These are phyloP conservation scores for Colletotrichum sp. DNA, from an alignment of 2,329 filamentous ascomycete species.

Conservation along the genomic window DNA sequence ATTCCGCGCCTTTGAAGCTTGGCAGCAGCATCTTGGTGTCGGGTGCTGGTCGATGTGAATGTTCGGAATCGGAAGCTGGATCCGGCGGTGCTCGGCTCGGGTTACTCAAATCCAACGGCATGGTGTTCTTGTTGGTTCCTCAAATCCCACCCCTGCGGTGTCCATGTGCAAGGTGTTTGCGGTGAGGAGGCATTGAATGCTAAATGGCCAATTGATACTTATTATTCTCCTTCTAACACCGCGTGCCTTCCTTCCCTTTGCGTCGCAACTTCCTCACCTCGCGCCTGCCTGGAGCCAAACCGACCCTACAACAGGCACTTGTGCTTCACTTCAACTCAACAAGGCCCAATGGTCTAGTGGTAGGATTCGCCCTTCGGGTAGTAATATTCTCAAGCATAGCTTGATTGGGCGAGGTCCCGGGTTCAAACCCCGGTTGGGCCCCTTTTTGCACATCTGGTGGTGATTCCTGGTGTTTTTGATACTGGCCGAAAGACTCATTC, in stretches of 20 bases:
- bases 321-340: neutral
- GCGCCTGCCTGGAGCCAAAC: neutral
- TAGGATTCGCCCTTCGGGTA: conserved; percentile 21
- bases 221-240: neutral
- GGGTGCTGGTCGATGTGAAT: neutral
- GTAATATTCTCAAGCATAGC: neutral
- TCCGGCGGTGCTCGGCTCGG: neutral
- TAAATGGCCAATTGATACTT: neutral
- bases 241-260: neutral
- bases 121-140: neutral
- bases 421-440: conserved; percentile 18
- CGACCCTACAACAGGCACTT: neutral
- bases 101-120: neutral
- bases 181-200: neutral
- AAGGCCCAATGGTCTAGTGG: conserved; percentile 19
- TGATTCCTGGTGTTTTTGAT: neutral
- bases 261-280: neutral
- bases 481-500: neutral
- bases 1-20: neutral
- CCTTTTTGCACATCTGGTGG: neutral
- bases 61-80: neutral
- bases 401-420: conserved; percentile 16
- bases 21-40: neutral
- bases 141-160: neutral
- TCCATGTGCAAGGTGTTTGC: neutral